These are phyloP conservation scores for Neonectria faginata DNA, from an alignment of 2,329 filamentous ascomycete species.

Conservation along the genomic window DNA sequence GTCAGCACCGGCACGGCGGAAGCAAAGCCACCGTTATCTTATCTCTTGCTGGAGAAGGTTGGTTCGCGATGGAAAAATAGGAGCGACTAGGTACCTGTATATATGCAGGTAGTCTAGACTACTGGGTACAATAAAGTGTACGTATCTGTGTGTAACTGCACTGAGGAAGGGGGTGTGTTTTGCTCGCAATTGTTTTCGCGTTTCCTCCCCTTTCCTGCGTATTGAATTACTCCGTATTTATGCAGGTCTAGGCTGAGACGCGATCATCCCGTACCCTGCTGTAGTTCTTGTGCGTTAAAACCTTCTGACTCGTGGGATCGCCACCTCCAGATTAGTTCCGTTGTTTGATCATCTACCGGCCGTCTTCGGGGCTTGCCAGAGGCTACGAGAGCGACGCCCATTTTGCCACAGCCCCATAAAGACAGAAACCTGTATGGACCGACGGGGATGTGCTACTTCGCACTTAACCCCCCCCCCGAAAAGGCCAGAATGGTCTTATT, in stretches of 20 bases:
- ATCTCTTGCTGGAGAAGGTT: neutral
- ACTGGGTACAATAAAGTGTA: neutral
- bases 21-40: neutral
- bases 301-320: constrained; percentile 12
- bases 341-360: constrained; percentile 14
- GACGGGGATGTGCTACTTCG: neutral
- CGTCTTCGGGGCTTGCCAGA: neutral
- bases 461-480: no score
- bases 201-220: neutral
- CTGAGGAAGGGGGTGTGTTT: neutral
- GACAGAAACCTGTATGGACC: no score
- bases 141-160: neutral
- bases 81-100: no score
- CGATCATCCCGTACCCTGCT: constrained; percentile 3
- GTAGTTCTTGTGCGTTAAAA: neutral
- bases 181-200: neutral
- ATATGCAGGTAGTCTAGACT: neutral
- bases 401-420: neutral
- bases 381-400: neutral
- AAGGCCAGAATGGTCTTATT: neutral
- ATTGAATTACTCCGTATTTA: neutral
- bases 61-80: neutral
- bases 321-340: neutral
- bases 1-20: neutral
- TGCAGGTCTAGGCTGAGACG: neutral